Conservation (phyloP, 2,329 filamentous ascomycete genomes). For the Apiospora phragmitis region DNA sequence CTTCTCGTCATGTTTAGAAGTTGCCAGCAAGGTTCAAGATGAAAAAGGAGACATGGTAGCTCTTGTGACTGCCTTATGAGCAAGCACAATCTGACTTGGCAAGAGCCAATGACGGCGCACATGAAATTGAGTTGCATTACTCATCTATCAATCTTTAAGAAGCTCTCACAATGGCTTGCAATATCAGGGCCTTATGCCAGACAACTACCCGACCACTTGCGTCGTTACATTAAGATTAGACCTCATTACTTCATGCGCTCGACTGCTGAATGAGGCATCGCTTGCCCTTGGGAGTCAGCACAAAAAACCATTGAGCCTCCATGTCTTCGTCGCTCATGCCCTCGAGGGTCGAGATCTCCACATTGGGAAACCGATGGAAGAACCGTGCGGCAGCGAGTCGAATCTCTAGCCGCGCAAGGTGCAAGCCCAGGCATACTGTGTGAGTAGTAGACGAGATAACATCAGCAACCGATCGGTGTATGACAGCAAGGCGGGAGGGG, state of each 20-base stretch:
- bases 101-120: no score
- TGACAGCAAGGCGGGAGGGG: not conserved
- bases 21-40: not conserved
- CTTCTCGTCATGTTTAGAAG: no score
- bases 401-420: slow-evolving; percentile 55
- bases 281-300: slow-evolving; percentile 27
- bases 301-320: slow-evolving; percentile 28
- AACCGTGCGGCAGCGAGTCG: slow-evolving; percentile 49
- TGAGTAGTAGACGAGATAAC: not conserved
- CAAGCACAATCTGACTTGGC: no score
- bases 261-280: slow-evolving; percentile 28
- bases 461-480: slow-evolving; percentile 19
- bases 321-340: slow-evolving; percentile 33
- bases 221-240: no score
- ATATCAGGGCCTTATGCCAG: not conserved
- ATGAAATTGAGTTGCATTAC: no score
- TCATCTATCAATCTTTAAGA: no score
- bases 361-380: slow-evolving; percentile 38
- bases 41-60: not conserved
- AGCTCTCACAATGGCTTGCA: not conserved
- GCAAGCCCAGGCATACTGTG: slow-evolving; percentile 52
- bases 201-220: not conserved
- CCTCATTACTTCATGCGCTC: not conserved
- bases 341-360: slow-evolving; percentile 25
- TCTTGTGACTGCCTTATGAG: not conserved